phyloP scores from a whole-genome alignment of 768 basidiomycete genomes.

The Suillus fuscotomentosus region DNA sequence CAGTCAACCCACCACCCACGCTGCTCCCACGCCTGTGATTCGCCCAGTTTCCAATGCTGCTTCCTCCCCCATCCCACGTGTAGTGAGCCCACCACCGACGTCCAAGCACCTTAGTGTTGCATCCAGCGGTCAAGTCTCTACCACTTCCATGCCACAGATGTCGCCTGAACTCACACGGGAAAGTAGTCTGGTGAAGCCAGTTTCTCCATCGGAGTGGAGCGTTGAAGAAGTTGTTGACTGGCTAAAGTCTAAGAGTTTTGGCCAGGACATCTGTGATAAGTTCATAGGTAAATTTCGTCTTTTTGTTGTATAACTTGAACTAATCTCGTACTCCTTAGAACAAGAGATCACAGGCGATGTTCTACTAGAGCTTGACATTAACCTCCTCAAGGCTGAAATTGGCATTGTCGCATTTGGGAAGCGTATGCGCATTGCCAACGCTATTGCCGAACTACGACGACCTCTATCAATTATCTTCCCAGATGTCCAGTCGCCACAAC shows the following conservation, averaged over 20 bases:
- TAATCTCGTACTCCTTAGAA: conserved; percentile 46
- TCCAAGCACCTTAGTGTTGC: conserved; percentile 46
- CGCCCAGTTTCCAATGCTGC: conserved; percentile 28
- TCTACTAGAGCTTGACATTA: conserved; percentile 88
- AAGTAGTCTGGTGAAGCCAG: conserved; percentile 31
- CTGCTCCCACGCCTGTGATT: conserved; percentile 20
- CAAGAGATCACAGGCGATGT: conserved; percentile 99
- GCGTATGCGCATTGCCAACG: conserved; percentile 89
- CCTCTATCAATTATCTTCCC: conserved; percentile 63
- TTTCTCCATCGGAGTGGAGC: conserved; percentile 72
- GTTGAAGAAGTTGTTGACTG: conserved; percentile 90
- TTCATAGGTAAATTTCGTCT: conserved; percentile 68
- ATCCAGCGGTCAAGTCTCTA: conserved; percentile 25
- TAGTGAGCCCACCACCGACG: conserved; percentile 21
- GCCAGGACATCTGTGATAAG: conserved; percentile 76
- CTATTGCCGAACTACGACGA: conserved; percentile 82
- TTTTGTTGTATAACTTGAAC: not conserved
- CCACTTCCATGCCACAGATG: conserved; percentile 16
- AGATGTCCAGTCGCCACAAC: conserved; percentile 38
- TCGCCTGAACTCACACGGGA: conserved; percentile 19
- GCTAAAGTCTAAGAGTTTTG: conserved; percentile 83
- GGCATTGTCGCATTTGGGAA: conserved; percentile 95
- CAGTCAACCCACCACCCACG: conserved; percentile 11
- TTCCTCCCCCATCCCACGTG: conserved; percentile 17
- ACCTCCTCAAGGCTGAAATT: conserved; percentile 88